Conservation (phyloP, 352 stramenopile genomes). For the Phytophthora idaei region DNA sequence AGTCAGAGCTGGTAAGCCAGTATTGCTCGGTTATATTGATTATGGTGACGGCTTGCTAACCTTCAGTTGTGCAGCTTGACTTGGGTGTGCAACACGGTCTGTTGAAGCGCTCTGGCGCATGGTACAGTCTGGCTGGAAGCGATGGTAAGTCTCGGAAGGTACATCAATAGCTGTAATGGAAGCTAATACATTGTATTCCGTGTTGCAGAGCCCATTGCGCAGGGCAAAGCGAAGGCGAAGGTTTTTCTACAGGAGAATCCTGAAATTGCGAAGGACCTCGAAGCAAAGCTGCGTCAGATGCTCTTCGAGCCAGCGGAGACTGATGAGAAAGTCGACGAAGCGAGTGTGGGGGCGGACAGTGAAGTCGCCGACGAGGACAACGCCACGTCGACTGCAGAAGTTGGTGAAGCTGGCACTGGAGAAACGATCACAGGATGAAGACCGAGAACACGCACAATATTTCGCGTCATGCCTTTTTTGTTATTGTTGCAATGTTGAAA, state of each 20-base stretch:
- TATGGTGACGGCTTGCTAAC: conserved; percentile 2
- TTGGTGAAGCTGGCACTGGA: background rate
- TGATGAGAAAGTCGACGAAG: conserved; percentile 21
- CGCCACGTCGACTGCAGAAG: conserved; percentile 3
- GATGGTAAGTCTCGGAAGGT: conserved; percentile 47
- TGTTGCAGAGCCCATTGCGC: conserved; percentile 75
- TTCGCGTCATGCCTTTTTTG: conserved; percentile 1
- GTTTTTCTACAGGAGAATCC: conserved; percentile 79
- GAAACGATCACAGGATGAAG: conserved; percentile 23
- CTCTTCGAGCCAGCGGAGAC: conserved; percentile 51
- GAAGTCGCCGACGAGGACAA: conserved; percentile 12
- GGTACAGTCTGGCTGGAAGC: conserved; percentile 69
- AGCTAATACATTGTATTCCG: background rate
- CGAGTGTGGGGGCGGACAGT: conserved; percentile 3
- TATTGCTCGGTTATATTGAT: background rate
- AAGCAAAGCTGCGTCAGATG: conserved; percentile 67
- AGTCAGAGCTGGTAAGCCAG: conserved; percentile 70
- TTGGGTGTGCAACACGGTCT: conserved; percentile 75
- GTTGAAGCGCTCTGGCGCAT: conserved; percentile 81
- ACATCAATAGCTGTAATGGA: background rate
- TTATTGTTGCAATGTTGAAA: conserved; percentile 31
- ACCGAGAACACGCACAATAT: background rate
- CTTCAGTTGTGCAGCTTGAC: conserved; percentile 50
- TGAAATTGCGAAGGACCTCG: conserved; percentile 70
- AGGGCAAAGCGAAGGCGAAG: conserved; percentile 87